phyloP scores from a whole-genome alignment of 2,329 filamentous ascomycete species.

The Xylariaceae sp. region DNA sequence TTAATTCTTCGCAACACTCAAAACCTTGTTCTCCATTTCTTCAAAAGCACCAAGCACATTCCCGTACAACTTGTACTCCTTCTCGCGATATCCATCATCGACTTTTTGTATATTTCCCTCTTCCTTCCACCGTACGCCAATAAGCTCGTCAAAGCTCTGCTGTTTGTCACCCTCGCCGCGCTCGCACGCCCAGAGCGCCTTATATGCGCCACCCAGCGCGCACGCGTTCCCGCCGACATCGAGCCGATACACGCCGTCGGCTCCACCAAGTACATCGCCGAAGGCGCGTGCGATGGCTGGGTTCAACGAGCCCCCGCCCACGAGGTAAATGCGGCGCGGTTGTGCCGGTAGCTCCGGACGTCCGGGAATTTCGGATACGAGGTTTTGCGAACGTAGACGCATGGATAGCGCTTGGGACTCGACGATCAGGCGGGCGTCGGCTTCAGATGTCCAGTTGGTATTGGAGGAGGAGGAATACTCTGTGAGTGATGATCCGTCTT shows the following conservation, averaged over 20 bases:
- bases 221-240: slow-evolving; percentile 96
- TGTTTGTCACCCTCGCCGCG: slow-evolving; percentile 46
- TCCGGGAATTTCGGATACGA: slow-evolving; percentile 66
- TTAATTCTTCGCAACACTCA: slow-evolving; percentile 42
- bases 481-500: slow-evolving; percentile 60
- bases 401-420: slow-evolving; percentile 96
- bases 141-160: slow-evolving; percentile 85
- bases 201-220: slow-evolving; percentile 91
- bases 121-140: slow-evolving; percentile 85
- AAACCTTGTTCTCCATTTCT: slow-evolving; percentile 40
- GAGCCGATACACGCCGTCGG: slow-evolving; percentile 89
- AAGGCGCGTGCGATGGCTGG: slow-evolving; percentile 84
- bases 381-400: slow-evolving; percentile 79
- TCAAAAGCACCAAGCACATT: slow-evolving; percentile 68
- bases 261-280: slow-evolving; percentile 86
- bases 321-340: slow-evolving; percentile 58
- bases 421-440: slow-evolving; percentile 86
- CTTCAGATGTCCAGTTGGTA: slow-evolving; percentile 62
- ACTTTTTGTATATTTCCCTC: slow-evolving; percentile 83
- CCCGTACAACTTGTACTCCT: slow-evolving; percentile 79
- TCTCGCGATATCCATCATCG: slow-evolving; percentile 78
- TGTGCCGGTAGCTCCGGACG: slow-evolving; percentile 59
- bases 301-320: slow-evolving; percentile 90
- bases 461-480: slow-evolving; percentile 36
- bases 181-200: slow-evolving; percentile 92